phyloP scores from a whole-genome alignment of 2,329 filamentous ascomycete species.

The Beauveria caledonica region DNA sequence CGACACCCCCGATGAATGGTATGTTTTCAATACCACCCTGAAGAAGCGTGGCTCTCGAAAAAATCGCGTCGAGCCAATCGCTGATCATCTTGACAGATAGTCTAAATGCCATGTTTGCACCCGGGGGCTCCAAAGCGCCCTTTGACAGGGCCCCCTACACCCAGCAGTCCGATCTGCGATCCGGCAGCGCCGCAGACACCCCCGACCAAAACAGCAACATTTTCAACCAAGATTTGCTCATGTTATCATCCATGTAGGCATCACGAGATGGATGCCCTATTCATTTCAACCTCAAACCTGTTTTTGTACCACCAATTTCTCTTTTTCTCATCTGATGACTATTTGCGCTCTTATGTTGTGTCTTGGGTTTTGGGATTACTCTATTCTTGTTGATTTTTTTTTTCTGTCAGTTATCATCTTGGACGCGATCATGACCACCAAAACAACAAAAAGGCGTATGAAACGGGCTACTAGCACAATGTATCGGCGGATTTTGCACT shows the following conservation, averaged over 20 bases:
- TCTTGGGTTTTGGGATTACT: neutral
- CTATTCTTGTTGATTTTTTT: neutral
- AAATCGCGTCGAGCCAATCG: neutral
- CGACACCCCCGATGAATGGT: neutral
- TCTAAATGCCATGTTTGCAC: neutral
- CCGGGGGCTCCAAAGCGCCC: neutral
- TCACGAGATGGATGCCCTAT: neutral
- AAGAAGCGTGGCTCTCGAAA: neutral
- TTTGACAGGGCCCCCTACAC: neutral
- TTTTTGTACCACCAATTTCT: neutral
- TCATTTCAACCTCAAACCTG: neutral
- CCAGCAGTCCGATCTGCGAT: neutral
- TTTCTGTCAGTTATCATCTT: neutral
- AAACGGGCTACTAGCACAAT: neutral
- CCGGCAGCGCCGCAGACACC: neutral
- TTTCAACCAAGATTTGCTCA: conserved; percentile 6
- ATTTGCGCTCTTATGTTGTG: neutral
- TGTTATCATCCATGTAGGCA: neutral
- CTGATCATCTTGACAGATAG: neutral
- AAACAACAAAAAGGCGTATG: neutral
- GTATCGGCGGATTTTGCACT: neutral
- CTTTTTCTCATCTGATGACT: neutral
- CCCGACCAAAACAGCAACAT: neutral
- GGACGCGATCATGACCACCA: conserved; percentile 6
- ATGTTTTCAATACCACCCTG: neutral